Base-by-base conservation (phyloP, 2,329 filamentous ascomycete genomes). In the Stachybotrys echinatus region DNA sequence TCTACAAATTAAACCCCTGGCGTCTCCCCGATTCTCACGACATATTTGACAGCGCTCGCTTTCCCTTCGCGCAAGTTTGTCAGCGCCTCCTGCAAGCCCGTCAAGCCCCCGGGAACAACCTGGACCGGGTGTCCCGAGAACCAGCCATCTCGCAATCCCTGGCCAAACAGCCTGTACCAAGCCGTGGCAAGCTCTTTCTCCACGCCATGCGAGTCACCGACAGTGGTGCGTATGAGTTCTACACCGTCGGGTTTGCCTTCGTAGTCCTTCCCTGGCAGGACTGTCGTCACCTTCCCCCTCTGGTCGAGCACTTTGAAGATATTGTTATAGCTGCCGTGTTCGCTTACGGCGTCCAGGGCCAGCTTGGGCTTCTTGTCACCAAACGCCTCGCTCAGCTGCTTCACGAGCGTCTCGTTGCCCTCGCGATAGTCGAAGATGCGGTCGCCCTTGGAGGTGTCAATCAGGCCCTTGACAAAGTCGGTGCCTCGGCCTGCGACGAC, bases 391-490 rank as follows among this genome's bases (percentile, higher is more conserved):
- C 18, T 18, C 3, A 46, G 14, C 23, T 46, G 23, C 23, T 34
- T 8, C 17, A 40, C 38, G 38, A 40, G 38, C 12, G 23, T 17
- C 10, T 31, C 44, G 17, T 46, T 20, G 44, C 44, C 23, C 17
- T 34, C 19, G 17, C 44, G 23, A 23, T 46, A 37, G 44, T 37
- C 44, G 6, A 37, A 20, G 23, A 46, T 34, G 5, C 21, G 23
- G 44, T 46, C 44, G 17, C 38, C 38, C 38, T 10, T 40, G 38
- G 38, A n/a, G 12, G 44, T n/a, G 27, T 23, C 44, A 18, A 31
- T 27, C 42, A 53, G 46, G 31, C 48, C 45, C 42, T 47, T 50
- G 23, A 47, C 51, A 42, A 53, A 53, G 40, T 53, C 51, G 14
- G 39, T 23, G 20, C 45, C 51, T 6, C n/a, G n/a, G 4, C 44